Base-by-base conservation (phyloP, 805 yeast species). In the Lipomyces sp. region DNA sequence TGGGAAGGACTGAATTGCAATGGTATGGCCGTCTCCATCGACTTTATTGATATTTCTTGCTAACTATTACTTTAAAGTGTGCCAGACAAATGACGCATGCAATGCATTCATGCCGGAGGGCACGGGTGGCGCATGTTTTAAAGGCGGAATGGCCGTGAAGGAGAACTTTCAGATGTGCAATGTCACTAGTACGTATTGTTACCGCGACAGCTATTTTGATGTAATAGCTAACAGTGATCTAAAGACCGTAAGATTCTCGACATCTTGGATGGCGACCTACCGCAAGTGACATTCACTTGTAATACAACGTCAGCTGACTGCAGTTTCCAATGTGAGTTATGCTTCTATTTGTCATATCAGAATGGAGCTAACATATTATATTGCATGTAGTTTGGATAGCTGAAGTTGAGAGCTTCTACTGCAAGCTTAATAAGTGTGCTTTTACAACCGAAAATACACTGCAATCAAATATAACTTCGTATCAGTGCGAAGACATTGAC, bases 1-100 rank as follows among this genome's bases (percentile, higher is more conserved):
- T 93, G 98, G 98, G 71, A 74, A 3, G 98, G 98, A 39, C 84
- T 93, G 64, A 93, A 93, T 65, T 93, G 98, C 75, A 93, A 72
- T 52, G 63, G 60, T 57, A 43, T 7, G 44, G 63, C 19, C 18
- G 18, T 24, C 6, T 3, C 26, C 3, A 19, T 4, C 22, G 3
- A 6, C 8, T 19, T 19, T 14, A 46, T 31, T 28, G 16, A 7
- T 13, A 11, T 36, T n/a, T 4, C 4, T 5, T n/a, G 18, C 36
- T 31, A 24, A 31, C 37, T 34, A 23, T 32, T 38, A 13, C 4
- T 14, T 18, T 11, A 5, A 40, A 52, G 68, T 93, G 65, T 93
- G 98, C 69, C 71, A 74, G 22, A 65, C 66, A 3, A 95, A 93
- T 65, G 66, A 74, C 2, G 84, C 83, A 1, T 93, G 98, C 71